Base-by-base conservation (phyloP, 2,329 filamentous ascomycete species). In the Talaromyces verruculosus region DNA sequence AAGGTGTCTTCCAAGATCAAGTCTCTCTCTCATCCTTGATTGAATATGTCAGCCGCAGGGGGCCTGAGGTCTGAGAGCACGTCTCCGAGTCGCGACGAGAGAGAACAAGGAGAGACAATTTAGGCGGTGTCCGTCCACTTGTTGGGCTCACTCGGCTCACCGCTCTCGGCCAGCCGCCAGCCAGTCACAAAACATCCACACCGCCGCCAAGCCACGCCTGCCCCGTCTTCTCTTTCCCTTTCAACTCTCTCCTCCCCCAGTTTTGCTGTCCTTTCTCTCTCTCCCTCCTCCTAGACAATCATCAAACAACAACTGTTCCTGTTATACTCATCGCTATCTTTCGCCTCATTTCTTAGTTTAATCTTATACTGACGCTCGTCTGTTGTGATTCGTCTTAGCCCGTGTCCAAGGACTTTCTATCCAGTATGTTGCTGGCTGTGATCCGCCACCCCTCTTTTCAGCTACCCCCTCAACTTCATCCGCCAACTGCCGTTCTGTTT, bases 391-490 rank as follows among this genome's bases (percentile, higher is more conserved):
- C 33, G 10, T 55, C 49, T 45, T 41, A 63, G 61, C 37, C 35
- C 37, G 39, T 37, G 30, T 37, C 41, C 33, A 57, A 57, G 17
- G n/a, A 39, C 30, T 45, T 43, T 28, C 57, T 60, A 45, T 45
- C 47, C 25, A 43, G 62, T 64, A 57, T n/a, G 53, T 57, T 57
- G 22, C 57, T 39, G 55, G 33, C 30, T 39, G n/a, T 25, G n/a
- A 39, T 58, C 47, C 55, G 60, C 41, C 61, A 62, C 65, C 61
- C 61, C 65, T 63, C 61, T 63, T 58, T 53, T 60, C 64, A 65
- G 43, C 60, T 39, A n/a, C 5, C 51, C 65, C 65, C 53, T 41
- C 53, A 47, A 55, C 45, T 67, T 66, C 71, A 68, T 65, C 69
- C 51, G 62, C 47, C 61, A 63, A n/a, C 61, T 30, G 47, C 61